phyloP scores from a whole-genome alignment of 768 basidiomycete genomes.

The Termitomyces sp. region DNA sequence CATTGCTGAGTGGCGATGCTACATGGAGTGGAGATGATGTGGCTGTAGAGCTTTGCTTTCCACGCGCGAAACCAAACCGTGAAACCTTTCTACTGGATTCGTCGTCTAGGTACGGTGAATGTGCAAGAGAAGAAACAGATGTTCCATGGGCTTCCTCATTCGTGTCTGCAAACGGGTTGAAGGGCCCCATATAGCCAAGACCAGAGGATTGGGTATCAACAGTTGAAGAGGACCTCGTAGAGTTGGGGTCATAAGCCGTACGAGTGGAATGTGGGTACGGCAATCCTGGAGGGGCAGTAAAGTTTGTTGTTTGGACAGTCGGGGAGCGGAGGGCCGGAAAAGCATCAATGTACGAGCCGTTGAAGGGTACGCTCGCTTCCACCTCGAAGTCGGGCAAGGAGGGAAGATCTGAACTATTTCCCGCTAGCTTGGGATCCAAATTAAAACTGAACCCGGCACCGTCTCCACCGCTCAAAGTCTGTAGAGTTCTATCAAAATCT shows the following conservation, averaged over 20 bases:
- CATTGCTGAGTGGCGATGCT: slow-evolving; percentile 46
- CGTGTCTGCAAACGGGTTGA: slow-evolving; percentile 73
- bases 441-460: slow-evolving; percentile 81
- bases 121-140: slow-evolving; percentile 24
- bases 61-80: slow-evolving; percentile 76
- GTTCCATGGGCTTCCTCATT: slow-evolving; percentile 40
- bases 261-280: slow-evolving; percentile 41
- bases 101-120: slow-evolving; percentile 39
- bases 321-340: slow-evolving; percentile 56
- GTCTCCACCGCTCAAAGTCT: slow-evolving; percentile 61
- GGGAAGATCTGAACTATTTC: slow-evolving; percentile 32
- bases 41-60: slow-evolving; percentile 52
- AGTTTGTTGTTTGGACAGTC: slow-evolving; percentile 23
- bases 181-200: slow-evolving; percentile 63
- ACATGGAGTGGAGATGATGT: slow-evolving; percentile 56
- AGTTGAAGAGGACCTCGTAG: slow-evolving; percentile 29
- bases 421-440: slow-evolving; percentile 72
- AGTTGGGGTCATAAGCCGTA: slow-evolving; percentile 51
- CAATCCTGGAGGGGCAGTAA: slow-evolving; percentile 49
- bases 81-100: slow-evolving; percentile 65
- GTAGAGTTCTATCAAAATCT: slow-evolving; percentile 81
- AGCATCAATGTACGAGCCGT: slow-evolving; percentile 60
- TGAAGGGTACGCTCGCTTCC: slow-evolving; percentile 50
- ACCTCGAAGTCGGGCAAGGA: slow-evolving; percentile 46
- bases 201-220: slow-evolving; percentile 40